Conservation (phyloP, 768 basidiomycete species). For the Clavaria fumosa region DNA sequence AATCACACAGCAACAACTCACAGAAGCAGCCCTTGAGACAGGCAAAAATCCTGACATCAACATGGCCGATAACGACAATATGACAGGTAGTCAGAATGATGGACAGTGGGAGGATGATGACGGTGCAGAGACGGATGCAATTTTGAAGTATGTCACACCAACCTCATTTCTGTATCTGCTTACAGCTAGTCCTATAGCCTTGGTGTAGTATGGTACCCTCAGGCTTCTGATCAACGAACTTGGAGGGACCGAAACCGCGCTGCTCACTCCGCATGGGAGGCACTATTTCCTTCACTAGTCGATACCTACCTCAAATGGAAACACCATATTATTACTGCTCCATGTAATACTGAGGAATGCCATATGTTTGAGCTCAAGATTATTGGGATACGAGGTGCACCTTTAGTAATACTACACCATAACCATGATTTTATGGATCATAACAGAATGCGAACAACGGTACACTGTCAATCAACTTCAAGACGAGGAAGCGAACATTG, state of each 20-base stretch:
- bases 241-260: background rate
- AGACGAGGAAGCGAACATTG: no score
- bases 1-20: background rate
- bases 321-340: background rate
- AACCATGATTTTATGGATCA: no score
- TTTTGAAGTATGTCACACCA: no score
- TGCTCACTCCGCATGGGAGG: background rate
- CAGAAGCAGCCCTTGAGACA: slow-evolving; percentile 1
- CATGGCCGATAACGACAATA: no score
- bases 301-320: background rate
- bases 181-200: background rate
- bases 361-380: no score
- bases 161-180: background rate
- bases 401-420: no score
- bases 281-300: background rate
- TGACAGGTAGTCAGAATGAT: no score
- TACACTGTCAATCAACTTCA: no score
- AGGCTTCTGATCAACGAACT: background rate
- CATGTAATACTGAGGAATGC: no score
- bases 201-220: background rate
- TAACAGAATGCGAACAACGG: no score
- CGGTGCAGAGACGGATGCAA: background rate
- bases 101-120: no score
- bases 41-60: background rate
- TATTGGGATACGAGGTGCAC: no score